Evolutionary conservation across 805 yeast species (phyloP).

Genomic region (Kodamaea kaohsiungensis): DNA sequence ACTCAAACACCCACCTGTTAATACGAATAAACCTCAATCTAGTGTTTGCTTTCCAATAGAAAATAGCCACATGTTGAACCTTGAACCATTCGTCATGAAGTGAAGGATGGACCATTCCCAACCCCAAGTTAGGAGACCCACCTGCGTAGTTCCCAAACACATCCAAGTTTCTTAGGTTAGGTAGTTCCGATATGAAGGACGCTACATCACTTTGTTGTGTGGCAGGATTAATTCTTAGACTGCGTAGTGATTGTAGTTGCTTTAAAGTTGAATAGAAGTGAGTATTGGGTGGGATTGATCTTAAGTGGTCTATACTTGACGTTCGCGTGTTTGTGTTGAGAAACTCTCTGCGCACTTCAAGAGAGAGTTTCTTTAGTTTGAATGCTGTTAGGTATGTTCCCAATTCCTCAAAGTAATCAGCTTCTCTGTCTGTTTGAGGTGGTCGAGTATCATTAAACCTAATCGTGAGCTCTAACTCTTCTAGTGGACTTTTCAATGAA

Average conservation of each 20-base stretch:
- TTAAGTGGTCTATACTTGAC: conserved; percentile 9
- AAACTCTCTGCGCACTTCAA: conserved; percentile 42
- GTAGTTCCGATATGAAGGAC: conserved; percentile 24
- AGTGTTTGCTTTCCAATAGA: conserved; percentile 30
- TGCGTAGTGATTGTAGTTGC: conserved; percentile 25
- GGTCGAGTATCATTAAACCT: conserved; percentile 37
- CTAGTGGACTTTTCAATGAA: conserved; percentile 20
- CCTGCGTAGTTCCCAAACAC: conserved; percentile 53
- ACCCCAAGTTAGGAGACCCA: conserved; percentile 54
- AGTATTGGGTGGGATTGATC: conserved; percentile 8
- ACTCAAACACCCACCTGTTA: conserved; percentile 51
- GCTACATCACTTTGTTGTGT: conserved; percentile 21
- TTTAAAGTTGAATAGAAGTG: conserved; percentile 8
- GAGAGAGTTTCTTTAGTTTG: conserved; percentile 35
- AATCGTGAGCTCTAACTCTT: conserved; percentile 40
- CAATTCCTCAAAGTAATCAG: conserved; percentile 4
- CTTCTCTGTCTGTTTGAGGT: background rate
- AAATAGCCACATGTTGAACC: conserved; percentile 53
- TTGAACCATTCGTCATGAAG: conserved; percentile 58
- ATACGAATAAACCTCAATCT: conserved; percentile 46
- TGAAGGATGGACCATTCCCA: conserved; percentile 54
- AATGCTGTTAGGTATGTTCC: conserved; percentile 6
- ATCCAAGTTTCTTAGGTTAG: conserved; percentile 36
- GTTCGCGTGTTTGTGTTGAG: background rate
- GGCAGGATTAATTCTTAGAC: conserved; percentile 45